These are phyloP conservation scores for Spathaspora sp. DNA, from an alignment of 1,139 yeast genomes.

Conservation along the genomic window DNA sequence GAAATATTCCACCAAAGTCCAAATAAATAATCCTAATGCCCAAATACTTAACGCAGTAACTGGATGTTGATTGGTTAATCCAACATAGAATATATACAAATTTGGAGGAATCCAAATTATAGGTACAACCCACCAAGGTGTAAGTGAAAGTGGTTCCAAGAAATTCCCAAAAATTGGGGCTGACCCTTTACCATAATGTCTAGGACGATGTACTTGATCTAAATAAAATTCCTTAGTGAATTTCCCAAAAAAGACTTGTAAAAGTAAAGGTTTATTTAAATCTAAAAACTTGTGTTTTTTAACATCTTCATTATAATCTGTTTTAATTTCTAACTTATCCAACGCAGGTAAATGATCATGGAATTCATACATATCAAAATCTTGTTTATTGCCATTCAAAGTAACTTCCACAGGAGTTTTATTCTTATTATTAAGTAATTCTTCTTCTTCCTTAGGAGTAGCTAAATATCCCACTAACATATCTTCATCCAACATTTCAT, in stretches of 20 bases:
- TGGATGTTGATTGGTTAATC: slow-evolving; percentile 35
- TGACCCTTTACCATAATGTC: slow-evolving; percentile 80
- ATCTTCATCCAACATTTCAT: slow-evolving; percentile 82
- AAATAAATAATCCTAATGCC: slow-evolving; percentile 71
- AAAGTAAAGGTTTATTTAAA: slow-evolving; percentile 72
- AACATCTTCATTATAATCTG: slow-evolving; percentile 73
- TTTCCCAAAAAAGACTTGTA: slow-evolving; percentile 72
- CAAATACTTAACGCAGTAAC: slow-evolving; percentile 43
- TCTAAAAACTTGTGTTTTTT: slow-evolving; percentile 83
- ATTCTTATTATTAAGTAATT: slow-evolving; percentile 41
- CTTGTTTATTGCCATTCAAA: slow-evolving; percentile 19
- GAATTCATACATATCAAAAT: slow-evolving; percentile 39
- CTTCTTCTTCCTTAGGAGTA: slow-evolving; percentile 43
- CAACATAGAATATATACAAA: slow-evolving; percentile 44
- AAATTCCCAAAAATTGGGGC: slow-evolving; percentile 68
- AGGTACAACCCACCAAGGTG: slow-evolving; percentile 77
- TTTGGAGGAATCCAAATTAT: slow-evolving; percentile 83
- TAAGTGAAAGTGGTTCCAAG: slow-evolving; percentile 47
- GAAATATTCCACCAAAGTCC: slow-evolving; percentile 89
- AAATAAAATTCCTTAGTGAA: slow-evolving; percentile 87
- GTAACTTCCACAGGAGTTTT: slow-evolving; percentile 44
- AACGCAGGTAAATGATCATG: slow-evolving; percentile 67
- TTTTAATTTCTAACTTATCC: slow-evolving; percentile 69
- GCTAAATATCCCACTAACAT: slow-evolving; percentile 51
- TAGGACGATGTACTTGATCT: slow-evolving; percentile 95